Evolutionary conservation across 2,329 filamentous ascomycete species (phyloP).

Genomic region (Bipolaris gigantea): DNA sequence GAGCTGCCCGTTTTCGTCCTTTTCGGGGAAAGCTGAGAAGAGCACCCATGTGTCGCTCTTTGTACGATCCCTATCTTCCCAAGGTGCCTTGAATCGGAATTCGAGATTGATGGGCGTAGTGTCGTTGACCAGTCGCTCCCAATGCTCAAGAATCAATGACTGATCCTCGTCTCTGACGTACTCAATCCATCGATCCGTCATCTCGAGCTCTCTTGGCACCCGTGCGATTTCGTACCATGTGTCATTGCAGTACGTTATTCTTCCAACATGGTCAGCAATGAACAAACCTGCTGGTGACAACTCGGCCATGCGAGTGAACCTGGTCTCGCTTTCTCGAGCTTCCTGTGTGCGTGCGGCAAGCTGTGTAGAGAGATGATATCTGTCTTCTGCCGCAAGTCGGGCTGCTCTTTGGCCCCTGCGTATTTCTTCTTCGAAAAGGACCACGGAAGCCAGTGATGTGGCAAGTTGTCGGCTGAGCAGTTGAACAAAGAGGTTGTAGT

Average conservation of each 20-base stretch:
- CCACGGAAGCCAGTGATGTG: slow-evolving; percentile 78
- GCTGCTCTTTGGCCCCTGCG: slow-evolving; percentile 72
- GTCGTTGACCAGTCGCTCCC: slow-evolving; percentile 63
- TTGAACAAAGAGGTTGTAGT: slow-evolving; percentile 77
- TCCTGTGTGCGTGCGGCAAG: slow-evolving; percentile 64
- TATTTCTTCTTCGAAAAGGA: slow-evolving; percentile 83
- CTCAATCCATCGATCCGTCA: slow-evolving; percentile 70
- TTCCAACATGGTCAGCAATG: slow-evolving; percentile 71
- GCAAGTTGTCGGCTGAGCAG: slow-evolving; percentile 74
- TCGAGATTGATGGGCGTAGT: slow-evolving; percentile 69
- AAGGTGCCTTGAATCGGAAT: slow-evolving; percentile 73
- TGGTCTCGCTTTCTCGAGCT: slow-evolving; percentile 66
- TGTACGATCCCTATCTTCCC: slow-evolving; percentile 59
- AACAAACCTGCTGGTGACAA: slow-evolving; percentile 84
- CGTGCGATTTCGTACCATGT: slow-evolving; percentile 72
- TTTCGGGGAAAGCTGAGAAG: slow-evolving; percentile 76
- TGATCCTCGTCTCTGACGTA: slow-evolving; percentile 70
- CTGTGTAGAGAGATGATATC: slow-evolving; percentile 75
- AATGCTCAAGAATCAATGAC: slow-evolving; percentile 60
- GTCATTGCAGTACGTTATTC: slow-evolving; percentile 79
- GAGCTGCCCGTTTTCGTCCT: slow-evolving; percentile 62
- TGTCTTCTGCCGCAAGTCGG: slow-evolving; percentile 72
- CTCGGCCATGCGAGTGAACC: slow-evolving; percentile 82
- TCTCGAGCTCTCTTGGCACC: slow-evolving; percentile 61
- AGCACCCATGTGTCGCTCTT: slow-evolving; percentile 73